Evolutionary conservation across 2,329 filamentous ascomycete genomes (phyloP).

Genomic region (Pseudocercospora musae): DNA sequence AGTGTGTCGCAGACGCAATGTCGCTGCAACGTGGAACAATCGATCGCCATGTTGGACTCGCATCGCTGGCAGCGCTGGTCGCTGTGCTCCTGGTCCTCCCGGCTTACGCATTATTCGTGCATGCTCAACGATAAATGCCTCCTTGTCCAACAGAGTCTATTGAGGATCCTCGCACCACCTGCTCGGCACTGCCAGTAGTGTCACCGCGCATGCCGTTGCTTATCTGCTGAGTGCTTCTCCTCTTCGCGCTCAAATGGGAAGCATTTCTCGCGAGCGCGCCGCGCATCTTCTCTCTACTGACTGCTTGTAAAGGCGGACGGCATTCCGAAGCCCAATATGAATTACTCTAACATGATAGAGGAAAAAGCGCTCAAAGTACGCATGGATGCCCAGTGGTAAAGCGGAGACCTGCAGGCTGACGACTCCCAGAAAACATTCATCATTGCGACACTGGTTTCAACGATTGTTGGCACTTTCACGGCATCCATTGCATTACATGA

Average conservation of each 20-base stretch:
- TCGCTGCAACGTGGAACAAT: conserved; percentile 8
- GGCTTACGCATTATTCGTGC: conserved; percentile 7
- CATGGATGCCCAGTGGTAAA: not conserved
- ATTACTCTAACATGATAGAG: conserved; percentile 46
- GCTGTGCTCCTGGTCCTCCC: conserved; percentile 5
- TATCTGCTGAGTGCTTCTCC: not conserved
- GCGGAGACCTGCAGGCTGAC: not conserved
- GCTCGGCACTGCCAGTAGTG: not conserved
- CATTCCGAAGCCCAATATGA: conserved; percentile 35
- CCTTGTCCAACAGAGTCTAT: not conserved
- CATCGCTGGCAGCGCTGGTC: conserved; percentile 3
- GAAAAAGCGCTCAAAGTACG: conserved; percentile 43
- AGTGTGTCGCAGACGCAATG: conserved; percentile 3
- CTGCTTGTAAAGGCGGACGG: conserved; percentile 10
- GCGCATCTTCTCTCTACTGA: conserved; percentile 8
- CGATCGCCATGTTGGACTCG: conserved; percentile 9
- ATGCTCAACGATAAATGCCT: conserved; percentile 8
- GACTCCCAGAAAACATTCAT: conserved; percentile 42
- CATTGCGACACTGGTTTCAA: conserved; percentile 43
- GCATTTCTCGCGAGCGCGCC: conserved; percentile 7
- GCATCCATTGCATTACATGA: conserved; percentile 45
- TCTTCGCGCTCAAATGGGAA: conserved; percentile 11
- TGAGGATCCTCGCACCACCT: not conserved
- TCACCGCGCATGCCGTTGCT: conserved; percentile 2
- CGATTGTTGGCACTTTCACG: conserved; percentile 45